Conservation (phyloP, 2,329 filamentous ascomycete genomes). For the Fusarium illudens region DNA sequence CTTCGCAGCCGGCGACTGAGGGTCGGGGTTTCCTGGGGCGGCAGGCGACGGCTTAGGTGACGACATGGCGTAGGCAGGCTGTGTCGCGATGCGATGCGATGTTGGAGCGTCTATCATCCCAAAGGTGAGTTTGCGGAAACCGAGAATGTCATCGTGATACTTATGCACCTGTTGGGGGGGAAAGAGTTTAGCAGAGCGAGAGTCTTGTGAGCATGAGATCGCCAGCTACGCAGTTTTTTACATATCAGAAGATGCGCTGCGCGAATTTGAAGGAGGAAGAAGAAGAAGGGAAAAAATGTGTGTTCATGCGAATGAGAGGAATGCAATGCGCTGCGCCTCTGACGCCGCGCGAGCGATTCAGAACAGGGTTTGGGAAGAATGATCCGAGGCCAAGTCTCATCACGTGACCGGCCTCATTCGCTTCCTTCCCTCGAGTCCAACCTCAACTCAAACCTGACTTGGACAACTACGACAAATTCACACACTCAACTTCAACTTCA, state of each 20-base stretch:
- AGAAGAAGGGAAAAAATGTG: neutral
- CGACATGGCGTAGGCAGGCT: conserved; percentile 25
- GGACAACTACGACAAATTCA: neutral
- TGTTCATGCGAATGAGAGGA: neutral
- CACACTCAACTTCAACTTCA: neutral
- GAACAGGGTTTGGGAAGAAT: neutral
- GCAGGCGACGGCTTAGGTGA: conserved; percentile 29
- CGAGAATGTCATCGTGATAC: conserved; percentile 47
- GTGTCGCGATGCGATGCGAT: conserved; percentile 23
- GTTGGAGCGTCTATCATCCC: conserved; percentile 46
- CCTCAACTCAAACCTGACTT: neutral
- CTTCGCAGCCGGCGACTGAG: conserved; percentile 20
- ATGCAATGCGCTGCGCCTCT: conserved; percentile 22
- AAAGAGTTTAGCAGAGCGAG: conserved; percentile 40
- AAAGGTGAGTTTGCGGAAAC: conserved; percentile 51
- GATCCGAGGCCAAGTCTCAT: neutral
- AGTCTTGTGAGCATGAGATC: conserved; percentile 19
- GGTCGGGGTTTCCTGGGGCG: conserved; percentile 21
- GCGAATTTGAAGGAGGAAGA: conserved; percentile 16
- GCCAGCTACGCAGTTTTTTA: conserved; percentile 28
- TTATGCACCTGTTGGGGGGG: conserved; percentile 48
- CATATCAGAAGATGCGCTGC: conserved; percentile 31
- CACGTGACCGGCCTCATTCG: conserved; percentile 21
- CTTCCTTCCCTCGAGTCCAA: no score
- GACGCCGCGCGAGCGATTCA: conserved; percentile 2